Evolutionary conservation across 2,329 filamentous ascomycete genomes (phyloP).

Genomic region (Chrysosporium queenslandicum): DNA sequence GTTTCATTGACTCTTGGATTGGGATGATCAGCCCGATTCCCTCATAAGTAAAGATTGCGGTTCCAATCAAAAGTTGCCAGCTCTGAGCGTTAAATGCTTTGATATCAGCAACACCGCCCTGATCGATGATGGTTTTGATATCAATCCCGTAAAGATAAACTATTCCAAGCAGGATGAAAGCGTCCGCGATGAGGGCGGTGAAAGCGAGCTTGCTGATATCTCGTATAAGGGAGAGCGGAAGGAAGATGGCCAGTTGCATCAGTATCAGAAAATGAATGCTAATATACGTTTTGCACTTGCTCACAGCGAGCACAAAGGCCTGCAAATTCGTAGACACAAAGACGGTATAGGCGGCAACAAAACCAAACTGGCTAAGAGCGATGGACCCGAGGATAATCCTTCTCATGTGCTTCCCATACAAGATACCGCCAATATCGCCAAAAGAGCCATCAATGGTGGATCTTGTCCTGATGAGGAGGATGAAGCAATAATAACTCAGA

Average conservation of each 20-base stretch:
- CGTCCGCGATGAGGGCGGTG: conserved; percentile 84
- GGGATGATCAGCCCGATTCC: conserved; percentile 96
- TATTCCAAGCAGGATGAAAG: conserved; percentile 85
- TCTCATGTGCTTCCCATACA: conserved; percentile 87
- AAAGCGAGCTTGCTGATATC: conserved; percentile 97
- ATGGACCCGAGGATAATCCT: conserved; percentile 81
- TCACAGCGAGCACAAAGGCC: conserved; percentile 85
- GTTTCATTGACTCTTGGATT: conserved; percentile 93
- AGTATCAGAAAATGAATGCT: conserved; percentile 83
- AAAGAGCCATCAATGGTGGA: conserved; percentile 86
- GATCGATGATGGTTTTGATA: conserved; percentile 66
- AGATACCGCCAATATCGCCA: conserved; percentile 84
- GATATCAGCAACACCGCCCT: conserved; percentile 71
- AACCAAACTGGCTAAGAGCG: conserved; percentile 89
- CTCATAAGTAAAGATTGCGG: conserved; percentile 97
- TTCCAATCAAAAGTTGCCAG: conserved; percentile 98
- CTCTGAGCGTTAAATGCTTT: conserved; percentile 78
- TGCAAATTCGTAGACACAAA: conserved; percentile 94
- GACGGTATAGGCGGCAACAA: conserved; percentile 90
- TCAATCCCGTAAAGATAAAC: conserved; percentile 96
- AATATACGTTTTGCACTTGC: conserved; percentile 74
- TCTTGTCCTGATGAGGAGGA: conserved; percentile 78
- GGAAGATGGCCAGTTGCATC: conserved; percentile 89
- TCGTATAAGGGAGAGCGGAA: conserved; percentile 84
- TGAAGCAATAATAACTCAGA: conserved; percentile 95